Percentiles rank a stretch among this genome's conserved stretches.
These are phyloP conservation scores for Leccinum rimulosum DNA, from an alignment of 768 basidiomycete species.

Conservation along the genomic window DNA sequence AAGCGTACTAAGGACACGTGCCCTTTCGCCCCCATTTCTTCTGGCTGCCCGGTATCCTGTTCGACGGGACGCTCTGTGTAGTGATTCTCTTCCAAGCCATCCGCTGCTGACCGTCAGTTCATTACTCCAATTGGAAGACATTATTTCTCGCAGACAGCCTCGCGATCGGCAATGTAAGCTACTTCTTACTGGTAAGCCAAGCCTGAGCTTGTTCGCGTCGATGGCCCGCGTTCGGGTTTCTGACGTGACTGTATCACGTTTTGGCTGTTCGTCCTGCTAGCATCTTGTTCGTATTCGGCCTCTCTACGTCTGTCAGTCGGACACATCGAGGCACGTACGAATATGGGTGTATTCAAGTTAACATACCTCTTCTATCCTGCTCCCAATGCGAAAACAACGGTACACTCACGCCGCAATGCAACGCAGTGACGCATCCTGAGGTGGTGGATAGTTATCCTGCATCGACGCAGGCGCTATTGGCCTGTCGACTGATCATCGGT, in stretches of 20 bases:
- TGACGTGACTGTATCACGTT: too few relatives aligned
- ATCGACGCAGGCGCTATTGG: too few relatives aligned
- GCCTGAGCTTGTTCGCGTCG: not conserved
- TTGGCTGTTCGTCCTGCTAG: constrained; percentile 2
- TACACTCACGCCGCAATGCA: not conserved
- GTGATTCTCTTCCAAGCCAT: constrained; percentile 7
- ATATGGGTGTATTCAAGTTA: too few relatives aligned
- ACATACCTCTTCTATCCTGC: not conserved
- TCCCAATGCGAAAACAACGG: not conserved
- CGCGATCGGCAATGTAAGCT: constrained; percentile 14
- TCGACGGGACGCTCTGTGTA: constrained; percentile 7
- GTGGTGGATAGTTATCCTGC: constrained; percentile 7
- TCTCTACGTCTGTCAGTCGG: not conserved
- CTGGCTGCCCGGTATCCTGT: constrained; percentile 12
- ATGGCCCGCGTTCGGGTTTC: too few relatives aligned
- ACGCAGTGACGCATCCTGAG: constrained; percentile 2
- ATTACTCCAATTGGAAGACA: not conserved
- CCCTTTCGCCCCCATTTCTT: not conserved
- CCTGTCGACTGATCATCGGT: constrained; percentile 9
- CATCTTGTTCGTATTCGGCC: constrained; percentile 8
- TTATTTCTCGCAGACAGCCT: constrained; percentile 7
- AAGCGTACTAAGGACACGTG: not conserved
- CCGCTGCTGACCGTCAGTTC: not conserved
- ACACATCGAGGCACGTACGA: constrained; percentile 2
- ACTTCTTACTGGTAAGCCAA: constrained; percentile 16